Base-by-base conservation (phyloP, 139 green algal genomes). In the Haematococcus lacustris region DNA sequence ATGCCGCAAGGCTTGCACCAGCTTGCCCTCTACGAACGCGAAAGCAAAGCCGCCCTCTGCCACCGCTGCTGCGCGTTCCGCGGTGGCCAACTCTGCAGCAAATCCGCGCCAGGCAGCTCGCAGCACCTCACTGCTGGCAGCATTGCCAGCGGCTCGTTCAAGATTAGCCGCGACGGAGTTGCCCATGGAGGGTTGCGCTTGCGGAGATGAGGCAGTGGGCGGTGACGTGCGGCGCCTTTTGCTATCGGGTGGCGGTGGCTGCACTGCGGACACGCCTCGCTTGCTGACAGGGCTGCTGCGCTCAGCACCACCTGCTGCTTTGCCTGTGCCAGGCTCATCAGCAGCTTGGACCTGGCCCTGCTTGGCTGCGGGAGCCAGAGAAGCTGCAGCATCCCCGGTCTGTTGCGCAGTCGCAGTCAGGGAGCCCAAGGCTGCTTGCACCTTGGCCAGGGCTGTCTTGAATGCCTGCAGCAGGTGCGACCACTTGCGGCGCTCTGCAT, bases 11-110 rank as follows among this genome's bases (percentile, higher is more conserved):
- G 95, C 95, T 47, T 88, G 78, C 40, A 96, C 81, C 23, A 98
- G 82, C 41, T 80, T 85, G 3, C 95, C 95, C 78, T 99, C 95
- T 30, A 96, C 76, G 81, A 98, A 99, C 0, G 88, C 82, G 80
- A 98, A 98, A 1, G 93, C 89, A 80, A 97, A 94, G 59, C 81
- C 88, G 64, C 89, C 80, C 61, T 91, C 84, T 0, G 89, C 87
- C 23, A 84, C 87, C 1, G 83, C 65, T 13, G 83, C 80, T 13
- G 89, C 65, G 41, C 87, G 81, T 78, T 96, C 90, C 2, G 90
- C 93, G 0, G 81, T 77, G 0, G 74, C 80, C 34, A 97, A 33
- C 23, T 93, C 83, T 25, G 38, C 71, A 1, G 43, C 78, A 79
- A 98, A 97, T 1, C 59, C 51, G 1, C 65, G 68, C 91, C 91